Evolutionary conservation across 176 grass and related monocot species (phyloP), one percentile per base, ranked within the genome.

Genomic region (Lolium multiflorum): DNA sequence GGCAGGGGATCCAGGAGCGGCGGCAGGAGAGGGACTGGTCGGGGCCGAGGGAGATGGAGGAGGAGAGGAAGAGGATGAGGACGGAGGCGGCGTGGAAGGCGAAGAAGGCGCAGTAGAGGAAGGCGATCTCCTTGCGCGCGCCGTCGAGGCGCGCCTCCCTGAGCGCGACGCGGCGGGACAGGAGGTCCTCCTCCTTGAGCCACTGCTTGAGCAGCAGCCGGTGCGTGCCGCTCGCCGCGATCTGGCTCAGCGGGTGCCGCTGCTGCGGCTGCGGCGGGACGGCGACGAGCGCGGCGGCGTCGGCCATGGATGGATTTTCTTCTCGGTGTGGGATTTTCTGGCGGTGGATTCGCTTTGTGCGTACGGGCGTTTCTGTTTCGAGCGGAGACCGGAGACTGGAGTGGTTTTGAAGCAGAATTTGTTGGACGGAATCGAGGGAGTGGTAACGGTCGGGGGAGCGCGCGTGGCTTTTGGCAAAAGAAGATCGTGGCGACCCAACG

Each of bases 21-120:
- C 78, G 89, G 82, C 96, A 98, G 7, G 87, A 84, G 0, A 28
- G 18, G 0, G 51, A 35, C 3, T n/a, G n/a, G n/a, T n/a, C n/a
- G n/a, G n/a, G n/a, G n/a, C n/a, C n/a, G 16, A 54, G 0, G 11
- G 55, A 0, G 55, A 82, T 11, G 35, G 83, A 76, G 4, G 92
- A 59, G 49, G 91, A 54, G 76, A 83, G 77, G 87, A 88, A 91
- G 90, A 96, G 94, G 88, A 98, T 38, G 43, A 98, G 89, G 65
- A 95, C 35, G 78, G 87, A 84, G 54, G 88, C 13, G 85, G 95
- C 88, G 80, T 98, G 93, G 79, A 97, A 89, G 31, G 89, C 80
- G 89, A 94, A 97, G 84, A 98, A 98, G 79, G 89, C 80, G 80
- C 91, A 98, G 89, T 89, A 98, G 85, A 98, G 89, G 78, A 88